phyloP scores from a whole-genome alignment of 2,329 filamentous ascomycete genomes.

The Pyrenochaeta sp. region DNA sequence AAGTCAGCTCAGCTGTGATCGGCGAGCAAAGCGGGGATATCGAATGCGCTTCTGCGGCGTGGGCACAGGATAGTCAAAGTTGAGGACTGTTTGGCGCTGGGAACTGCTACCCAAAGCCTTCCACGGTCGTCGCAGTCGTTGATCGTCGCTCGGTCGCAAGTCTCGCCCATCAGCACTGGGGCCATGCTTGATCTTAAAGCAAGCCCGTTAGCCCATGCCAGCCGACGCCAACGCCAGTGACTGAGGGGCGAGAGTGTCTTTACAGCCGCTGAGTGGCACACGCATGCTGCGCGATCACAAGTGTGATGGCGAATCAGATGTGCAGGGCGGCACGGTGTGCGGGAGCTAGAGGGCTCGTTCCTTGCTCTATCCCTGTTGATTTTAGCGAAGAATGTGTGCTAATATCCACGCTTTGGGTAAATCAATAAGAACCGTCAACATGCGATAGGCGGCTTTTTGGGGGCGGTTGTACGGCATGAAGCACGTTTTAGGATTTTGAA shows the following conservation, averaged over 20 bases:
- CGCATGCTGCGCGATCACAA: slow-evolving; percentile 40
- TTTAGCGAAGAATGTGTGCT: slow-evolving; percentile 14
- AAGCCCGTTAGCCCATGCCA: slow-evolving; percentile 27
- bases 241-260: slow-evolving; percentile 33
- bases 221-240: slow-evolving; percentile 19
- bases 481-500: neutral
- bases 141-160: slow-evolving; percentile 13
- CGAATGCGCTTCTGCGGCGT: slow-evolving; percentile 8
- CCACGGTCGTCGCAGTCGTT: slow-evolving; percentile 14
- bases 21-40: slow-evolving; percentile 11
- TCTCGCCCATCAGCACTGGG: slow-evolving; percentile 20
- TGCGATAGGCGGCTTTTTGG: neutral
- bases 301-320: slow-evolving; percentile 34
- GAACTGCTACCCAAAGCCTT: slow-evolving; percentile 8
- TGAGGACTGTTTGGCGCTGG: slow-evolving; percentile 1
- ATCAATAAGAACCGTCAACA: slow-evolving; percentile 19
- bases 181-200: slow-evolving; percentile 33
- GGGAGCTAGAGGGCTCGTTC: slow-evolving; percentile 27
- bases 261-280: slow-evolving; percentile 45
- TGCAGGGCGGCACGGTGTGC: slow-evolving; percentile 9
- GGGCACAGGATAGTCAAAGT: slow-evolving; percentile 9
- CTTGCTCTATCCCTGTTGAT: slow-evolving; percentile 20
- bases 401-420: slow-evolving; percentile 22
- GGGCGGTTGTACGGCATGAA: slow-evolving; percentile 11
- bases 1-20: slow-evolving; percentile 12